These are phyloP conservation scores for Exserohilum rostratum DNA, from an alignment of 2,329 filamentous ascomycete genomes.

Conservation along the genomic window DNA sequence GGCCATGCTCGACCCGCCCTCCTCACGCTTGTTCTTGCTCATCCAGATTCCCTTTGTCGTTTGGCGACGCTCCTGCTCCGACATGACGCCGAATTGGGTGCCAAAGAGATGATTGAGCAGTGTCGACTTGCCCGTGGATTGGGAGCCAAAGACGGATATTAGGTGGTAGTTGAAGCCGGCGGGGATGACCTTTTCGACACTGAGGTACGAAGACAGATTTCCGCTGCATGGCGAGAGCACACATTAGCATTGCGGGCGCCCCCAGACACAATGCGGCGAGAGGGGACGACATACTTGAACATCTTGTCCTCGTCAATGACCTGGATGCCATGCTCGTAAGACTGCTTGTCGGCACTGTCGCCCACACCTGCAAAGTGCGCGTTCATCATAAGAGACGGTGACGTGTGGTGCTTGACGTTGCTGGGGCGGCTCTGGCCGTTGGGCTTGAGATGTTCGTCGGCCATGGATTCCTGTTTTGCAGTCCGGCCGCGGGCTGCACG, in stretches of 20 bases:
- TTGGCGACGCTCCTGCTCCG: conserved; percentile 89
- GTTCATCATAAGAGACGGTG: conserved; percentile 66
- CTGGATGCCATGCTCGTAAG: conserved; percentile 93
- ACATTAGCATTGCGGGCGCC: conserved; percentile 26
- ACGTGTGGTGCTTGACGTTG: conserved; percentile 50
- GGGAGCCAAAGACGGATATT: conserved; percentile 97
- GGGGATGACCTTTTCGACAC: conserved; percentile 77
- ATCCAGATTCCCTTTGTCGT: conserved; percentile 99
- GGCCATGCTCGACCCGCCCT: conserved; percentile 70
- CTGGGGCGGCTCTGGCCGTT: conserved; percentile 46
- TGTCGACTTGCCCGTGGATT: conserved; percentile 98
- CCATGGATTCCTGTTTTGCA: conserved; percentile 36
- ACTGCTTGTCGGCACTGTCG: conserved; percentile 67
- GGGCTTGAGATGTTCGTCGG: conserved; percentile 37
- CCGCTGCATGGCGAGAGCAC: conserved; percentile 58
- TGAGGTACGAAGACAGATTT: conserved; percentile 81
- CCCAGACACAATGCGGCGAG: background rate
- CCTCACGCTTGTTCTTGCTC: conserved; percentile 85
- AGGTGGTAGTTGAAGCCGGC: conserved; percentile 99
- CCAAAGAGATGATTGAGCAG: conserved; percentile 95
- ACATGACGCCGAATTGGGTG: conserved; percentile 97
- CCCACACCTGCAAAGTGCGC: conserved; percentile 76
- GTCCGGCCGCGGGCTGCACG: conserved; percentile 33
- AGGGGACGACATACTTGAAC: conserved; percentile 77
- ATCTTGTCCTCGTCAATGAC: conserved; percentile 95